phyloP scores from a whole-genome alignment of 2,329 filamentous ascomycete genomes.

The Podosphaera leucotricha region DNA sequence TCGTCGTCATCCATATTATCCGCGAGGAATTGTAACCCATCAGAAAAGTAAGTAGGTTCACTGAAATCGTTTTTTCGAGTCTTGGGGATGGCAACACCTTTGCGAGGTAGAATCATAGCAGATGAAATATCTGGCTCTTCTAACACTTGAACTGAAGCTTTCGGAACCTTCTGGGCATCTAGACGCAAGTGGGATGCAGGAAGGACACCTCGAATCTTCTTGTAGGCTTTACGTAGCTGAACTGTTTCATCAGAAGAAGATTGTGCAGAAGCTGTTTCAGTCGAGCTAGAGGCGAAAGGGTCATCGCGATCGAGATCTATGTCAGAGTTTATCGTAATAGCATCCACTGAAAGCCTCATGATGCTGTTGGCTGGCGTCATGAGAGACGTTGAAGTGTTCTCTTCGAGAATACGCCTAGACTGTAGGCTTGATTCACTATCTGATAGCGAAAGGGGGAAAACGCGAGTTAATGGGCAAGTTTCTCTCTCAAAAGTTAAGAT shows the following conservation, averaged over 20 bases:
- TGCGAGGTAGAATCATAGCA: constrained; percentile 6
- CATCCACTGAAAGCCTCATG: constrained; percentile 4
- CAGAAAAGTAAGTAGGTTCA: not conserved
- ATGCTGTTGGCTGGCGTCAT: constrained; percentile 15
- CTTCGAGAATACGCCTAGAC: constrained; percentile 1
- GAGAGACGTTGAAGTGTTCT: constrained; percentile 3
- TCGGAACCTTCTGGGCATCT: constrained; percentile 22
- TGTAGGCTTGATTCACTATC: constrained; percentile 5
- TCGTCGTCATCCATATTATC: constrained; percentile 11
- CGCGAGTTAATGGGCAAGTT: constrained; percentile 3
- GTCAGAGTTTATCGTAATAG: constrained; percentile 6
- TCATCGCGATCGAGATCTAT: constrained; percentile 7
- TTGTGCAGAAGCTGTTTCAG: constrained; percentile 1
- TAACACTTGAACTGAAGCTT: constrained; percentile 4
- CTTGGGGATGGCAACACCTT: constrained; percentile 14
- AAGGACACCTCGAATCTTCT: constrained; percentile 31
- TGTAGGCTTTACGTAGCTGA: constrained; percentile 10
- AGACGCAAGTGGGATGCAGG: constrained; percentile 44
- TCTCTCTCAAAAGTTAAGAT: constrained; percentile 2
- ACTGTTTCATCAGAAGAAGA: constrained; percentile 13
- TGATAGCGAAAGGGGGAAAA: constrained; percentile 7
- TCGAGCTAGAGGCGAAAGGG: constrained; percentile 6
- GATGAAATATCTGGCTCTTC: constrained; percentile 6
- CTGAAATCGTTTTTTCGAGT: not conserved
- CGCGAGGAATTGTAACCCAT: constrained; percentile 7